Evolutionary conservation across 495 filamentous ascomycete genomes (phyloP).

Genomic region (Aspergillus cristatus): DNA sequence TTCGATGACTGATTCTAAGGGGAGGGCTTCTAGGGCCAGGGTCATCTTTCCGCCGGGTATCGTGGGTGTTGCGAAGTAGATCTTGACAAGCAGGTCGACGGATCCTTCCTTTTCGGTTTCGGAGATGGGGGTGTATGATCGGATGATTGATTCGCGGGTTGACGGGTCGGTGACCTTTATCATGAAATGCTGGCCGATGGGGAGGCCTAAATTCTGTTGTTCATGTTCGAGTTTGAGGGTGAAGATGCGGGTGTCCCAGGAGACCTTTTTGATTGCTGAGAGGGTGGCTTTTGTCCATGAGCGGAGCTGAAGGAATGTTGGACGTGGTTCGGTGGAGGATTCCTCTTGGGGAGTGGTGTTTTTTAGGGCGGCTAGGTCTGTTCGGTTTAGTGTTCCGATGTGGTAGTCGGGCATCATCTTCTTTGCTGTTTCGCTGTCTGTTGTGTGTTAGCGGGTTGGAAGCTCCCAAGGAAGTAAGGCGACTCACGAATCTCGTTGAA

Average conservation of each 20-base stretch:
- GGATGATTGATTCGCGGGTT: constrained; percentile 63
- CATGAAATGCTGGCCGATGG: constrained; percentile 84
- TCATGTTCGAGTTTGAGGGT: constrained; percentile 69
- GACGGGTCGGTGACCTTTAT: constrained; percentile 64
- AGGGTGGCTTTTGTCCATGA: constrained; percentile 64
- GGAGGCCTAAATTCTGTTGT: constrained; percentile 65
- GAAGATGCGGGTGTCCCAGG: constrained; percentile 77
- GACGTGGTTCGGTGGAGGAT: constrained; percentile 30
- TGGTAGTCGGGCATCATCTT: constrained; percentile 86
- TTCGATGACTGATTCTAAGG: constrained; percentile 61
- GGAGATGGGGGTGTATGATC: constrained; percentile 85
- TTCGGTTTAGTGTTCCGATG: constrained; percentile 64
- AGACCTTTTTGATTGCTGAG: constrained; percentile 53
- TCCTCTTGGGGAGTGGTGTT: constrained; percentile 8
- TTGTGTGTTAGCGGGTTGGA: constrained; percentile 1
- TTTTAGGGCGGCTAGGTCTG: constrained; percentile 43
- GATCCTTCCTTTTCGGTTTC: constrained; percentile 48
- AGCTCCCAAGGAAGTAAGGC: too few species aligned
- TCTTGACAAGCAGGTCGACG: constrained; percentile 72
- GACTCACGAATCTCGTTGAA: constrained; percentile 88
- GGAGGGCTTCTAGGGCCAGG: constrained; percentile 62
- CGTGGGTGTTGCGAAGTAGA: constrained; percentile 61
- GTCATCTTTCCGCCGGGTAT: constrained; percentile 76
- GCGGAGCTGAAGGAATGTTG: constrained; percentile 61
- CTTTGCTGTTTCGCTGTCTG: constrained; percentile 89